Conservation (phyloP, 192 early-diverging fungal genomes). For the Entomortierella chlamydospora region DNA sequence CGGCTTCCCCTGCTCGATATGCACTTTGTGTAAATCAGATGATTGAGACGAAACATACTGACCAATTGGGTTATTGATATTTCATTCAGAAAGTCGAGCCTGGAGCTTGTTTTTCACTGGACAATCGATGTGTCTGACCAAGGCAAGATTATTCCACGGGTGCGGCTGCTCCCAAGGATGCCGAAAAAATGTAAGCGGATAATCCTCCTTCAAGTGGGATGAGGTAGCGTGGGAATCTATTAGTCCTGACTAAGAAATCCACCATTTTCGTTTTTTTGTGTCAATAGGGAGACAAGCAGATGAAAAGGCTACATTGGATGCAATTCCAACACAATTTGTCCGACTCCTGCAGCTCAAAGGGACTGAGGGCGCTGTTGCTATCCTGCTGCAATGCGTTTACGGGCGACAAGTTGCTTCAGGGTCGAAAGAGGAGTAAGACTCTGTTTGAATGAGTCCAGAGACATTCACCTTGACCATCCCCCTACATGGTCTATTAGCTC, state of each 20-base stretch:
- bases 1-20: neutral
- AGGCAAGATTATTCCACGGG: constrained; percentile 25
- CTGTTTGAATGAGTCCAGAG: neutral
- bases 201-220: too few species aligned
- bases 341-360: constrained; percentile 45
- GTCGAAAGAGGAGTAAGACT: neutral
- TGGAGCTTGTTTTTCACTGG: constrained; percentile 45
- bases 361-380: constrained; percentile 25
- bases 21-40: neutral
- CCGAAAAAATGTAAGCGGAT: constrained; percentile 33
- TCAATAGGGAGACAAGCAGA: constrained; percentile 42
- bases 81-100: constrained; percentile 19
- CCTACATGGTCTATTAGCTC: neutral
- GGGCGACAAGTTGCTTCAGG: constrained; percentile 4
- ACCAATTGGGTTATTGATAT: neutral
- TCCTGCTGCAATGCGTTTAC: constrained; percentile 38
- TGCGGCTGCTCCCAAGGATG: constrained; percentile 41
- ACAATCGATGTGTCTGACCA: constrained; percentile 17
- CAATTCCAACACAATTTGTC: constrained; percentile 37
- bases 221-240: too few species aligned
- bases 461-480: neutral
- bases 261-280: neutral
- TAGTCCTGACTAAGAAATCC: neutral
- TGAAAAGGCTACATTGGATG: constrained; percentile 34
- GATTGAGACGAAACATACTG: neutral